Evolutionary conservation across 805 yeast species (phyloP).

Genomic region (Suhomyces faveliae): DNA sequence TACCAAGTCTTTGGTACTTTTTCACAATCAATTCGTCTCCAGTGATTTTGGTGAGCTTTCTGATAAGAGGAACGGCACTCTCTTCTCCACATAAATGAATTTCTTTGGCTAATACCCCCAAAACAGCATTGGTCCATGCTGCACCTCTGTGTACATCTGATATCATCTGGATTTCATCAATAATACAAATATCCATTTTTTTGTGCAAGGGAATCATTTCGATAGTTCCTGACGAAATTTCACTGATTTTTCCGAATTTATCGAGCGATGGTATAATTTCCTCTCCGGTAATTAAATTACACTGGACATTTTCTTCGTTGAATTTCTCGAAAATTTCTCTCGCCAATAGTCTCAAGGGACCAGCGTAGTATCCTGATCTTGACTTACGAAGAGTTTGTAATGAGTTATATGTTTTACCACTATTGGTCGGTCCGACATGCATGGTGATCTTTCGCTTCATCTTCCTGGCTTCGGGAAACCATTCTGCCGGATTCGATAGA

Average conservation of each 20-base stretch:
- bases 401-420: conserved; percentile 91
- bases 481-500: conserved; percentile 43
- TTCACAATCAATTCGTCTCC: conserved; percentile 81
- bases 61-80: conserved; percentile 69
- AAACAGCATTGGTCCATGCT: conserved; percentile 90
- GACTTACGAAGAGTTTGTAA: conserved; percentile 63
- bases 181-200: conserved; percentile 79
- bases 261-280: conserved; percentile 76
- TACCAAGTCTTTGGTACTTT: conserved; percentile 72
- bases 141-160: conserved; percentile 77
- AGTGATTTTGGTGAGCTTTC: conserved; percentile 57
- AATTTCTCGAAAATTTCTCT: conserved; percentile 87
- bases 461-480: conserved; percentile 85
- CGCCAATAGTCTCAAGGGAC: conserved; percentile 88
- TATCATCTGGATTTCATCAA: conserved; percentile 97
- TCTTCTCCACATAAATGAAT: conserved; percentile 94
- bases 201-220: conserved; percentile 81
- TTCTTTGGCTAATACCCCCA: conserved; percentile 84
- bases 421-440: conserved; percentile 97
- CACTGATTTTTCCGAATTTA: conserved; percentile 68
- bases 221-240: conserved; percentile 81
- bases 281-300: conserved; percentile 94
- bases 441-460: conserved; percentile 76
- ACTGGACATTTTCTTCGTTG: conserved; percentile 59
- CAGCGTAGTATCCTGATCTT: conserved; percentile 85